These are phyloP conservation scores for Handroanthus guayacan DNA, from an alignment of 257 asterid genomes.

Conservation along the genomic window DNA sequence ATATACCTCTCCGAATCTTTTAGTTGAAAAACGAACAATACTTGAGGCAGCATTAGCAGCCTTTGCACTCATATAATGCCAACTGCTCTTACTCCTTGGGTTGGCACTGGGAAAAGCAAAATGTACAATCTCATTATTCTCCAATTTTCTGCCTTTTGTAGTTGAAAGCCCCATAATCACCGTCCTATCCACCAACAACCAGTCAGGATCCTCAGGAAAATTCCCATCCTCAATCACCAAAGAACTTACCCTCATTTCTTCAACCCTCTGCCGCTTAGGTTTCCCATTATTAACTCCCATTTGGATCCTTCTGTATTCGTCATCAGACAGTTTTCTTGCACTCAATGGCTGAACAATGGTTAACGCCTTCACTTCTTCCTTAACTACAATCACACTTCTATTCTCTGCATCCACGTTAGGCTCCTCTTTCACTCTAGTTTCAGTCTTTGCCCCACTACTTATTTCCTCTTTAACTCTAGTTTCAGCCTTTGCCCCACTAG, in stretches of 20 bases:
- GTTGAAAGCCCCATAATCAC: constrained; percentile 77
- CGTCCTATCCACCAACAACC: constrained; percentile 85
- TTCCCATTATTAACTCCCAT: neutral
- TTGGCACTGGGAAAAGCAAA: constrained; percentile 61
- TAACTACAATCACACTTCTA: constrained; percentile 30
- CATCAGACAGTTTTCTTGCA: constrained; percentile 49
- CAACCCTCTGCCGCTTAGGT: constrained; percentile 41
- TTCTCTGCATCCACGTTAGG: constrained; percentile 13
- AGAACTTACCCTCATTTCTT: constrained; percentile 49
- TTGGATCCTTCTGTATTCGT: constrained; percentile 43
- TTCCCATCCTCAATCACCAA: constrained; percentile 80
- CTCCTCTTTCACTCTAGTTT: constrained; percentile 44
- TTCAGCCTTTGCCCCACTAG: constrained; percentile 9
- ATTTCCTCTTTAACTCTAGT: constrained; percentile 27
- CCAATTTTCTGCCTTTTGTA: constrained; percentile 78
- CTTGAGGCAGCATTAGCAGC: constrained; percentile 55
- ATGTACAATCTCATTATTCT: constrained; percentile 84
- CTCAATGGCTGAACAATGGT: constrained; percentile 54
- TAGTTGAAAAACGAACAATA: constrained; percentile 85
- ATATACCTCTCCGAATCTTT: constrained; percentile 79
- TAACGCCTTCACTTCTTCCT: constrained; percentile 47
- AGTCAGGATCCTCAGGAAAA: constrained; percentile 70
- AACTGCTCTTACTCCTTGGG: constrained; percentile 33
- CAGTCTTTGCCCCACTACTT: neutral
- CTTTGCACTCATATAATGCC: constrained; percentile 51